Evolutionary conservation across 2,329 filamentous ascomycete genomes (phyloP), one percentile per base, ranked within the genome.

Genomic region (Fusarium nurragi): DNA sequence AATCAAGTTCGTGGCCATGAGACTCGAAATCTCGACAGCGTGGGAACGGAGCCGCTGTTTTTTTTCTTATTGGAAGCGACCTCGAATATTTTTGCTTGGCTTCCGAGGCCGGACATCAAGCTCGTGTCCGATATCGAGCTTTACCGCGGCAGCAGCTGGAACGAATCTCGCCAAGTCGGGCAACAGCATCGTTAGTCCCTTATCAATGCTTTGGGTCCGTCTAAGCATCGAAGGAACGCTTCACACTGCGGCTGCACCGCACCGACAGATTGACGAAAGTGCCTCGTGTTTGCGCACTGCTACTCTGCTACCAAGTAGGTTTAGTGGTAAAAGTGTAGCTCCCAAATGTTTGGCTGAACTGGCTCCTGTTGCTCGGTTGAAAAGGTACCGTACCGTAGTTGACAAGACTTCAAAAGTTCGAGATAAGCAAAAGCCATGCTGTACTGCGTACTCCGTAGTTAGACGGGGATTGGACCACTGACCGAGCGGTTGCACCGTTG

Each of bases 121-220:
- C 65, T 65, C 44, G 53, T 68, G 61, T 60, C 37, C 61, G 46
- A 37, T 52, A 51, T 54, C 41, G 30, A 39, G 34, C 19, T 52
- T 32, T 57, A 54, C 65, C 65, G 65, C 65, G 65, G 65, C 62
- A 61, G 63, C 53, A 66, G 32, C 45, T 53, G 60, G 48, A 48
- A 54, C 48, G 26, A 46, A 26, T 37, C 23, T 26, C 39, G 45
- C 39, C 52, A 68, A 58, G 60, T 54, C 40, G 64, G 41, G 30
- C 47, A 67, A 38, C 51, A 51, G 60, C 60, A 54, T 43, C 40
- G 34, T 25, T 50, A 39, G 44, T 51, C 40, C 52, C 64, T 67
- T 67, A 67, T 68, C 65, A 63, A 54, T 60, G 34, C 34, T 19
- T 50, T 34, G 25, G 18, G 26, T 53, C 28, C 25, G n/a, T 26